Conservation (phyloP, 805 yeast genomes). For the Hemisphaericaspora nanyangensis region DNA sequence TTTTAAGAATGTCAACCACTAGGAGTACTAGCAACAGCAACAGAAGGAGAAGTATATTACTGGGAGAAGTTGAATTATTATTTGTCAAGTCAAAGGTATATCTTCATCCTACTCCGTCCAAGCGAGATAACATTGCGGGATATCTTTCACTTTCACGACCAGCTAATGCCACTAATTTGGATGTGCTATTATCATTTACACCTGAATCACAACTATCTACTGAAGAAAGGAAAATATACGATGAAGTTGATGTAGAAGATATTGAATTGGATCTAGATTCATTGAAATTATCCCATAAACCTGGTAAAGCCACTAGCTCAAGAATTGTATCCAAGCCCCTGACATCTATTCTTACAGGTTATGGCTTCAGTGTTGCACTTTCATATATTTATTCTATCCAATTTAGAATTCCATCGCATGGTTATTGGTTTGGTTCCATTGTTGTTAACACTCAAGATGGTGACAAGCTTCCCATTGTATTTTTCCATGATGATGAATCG, state of each 20-base stretch:
- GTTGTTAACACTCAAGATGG: conserved; percentile 66
- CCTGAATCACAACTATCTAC: conserved; percentile 51
- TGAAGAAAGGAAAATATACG: conserved; percentile 44
- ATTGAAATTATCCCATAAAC: conserved; percentile 5
- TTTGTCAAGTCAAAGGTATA: conserved; percentile 68
- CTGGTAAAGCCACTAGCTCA: conserved; percentile 2
- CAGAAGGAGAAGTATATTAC: conserved; percentile 4
- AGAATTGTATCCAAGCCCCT: conserved; percentile 49
- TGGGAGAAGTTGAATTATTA: conserved; percentile 42
- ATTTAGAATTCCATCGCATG: conserved; percentile 75
- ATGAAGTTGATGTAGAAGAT: conserved; percentile 47
- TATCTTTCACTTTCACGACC: conserved; percentile 64
- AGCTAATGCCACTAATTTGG: conserved; percentile 45
- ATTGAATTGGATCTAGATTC: conserved; percentile 17
- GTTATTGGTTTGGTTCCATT: conserved; percentile 91
- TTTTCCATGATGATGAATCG: conserved; percentile 88
- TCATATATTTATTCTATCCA: conserved; percentile 72
- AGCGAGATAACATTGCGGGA: conserved; percentile 78
- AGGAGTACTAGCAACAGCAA: not conserved
- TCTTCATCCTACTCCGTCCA: conserved; percentile 74
- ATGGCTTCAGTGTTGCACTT: conserved; percentile 64
- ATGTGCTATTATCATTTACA: conserved; percentile 62
- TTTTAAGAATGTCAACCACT: not conserved
- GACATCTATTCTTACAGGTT: conserved; percentile 50
- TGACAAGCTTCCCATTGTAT: conserved; percentile 74